Percentiles rank a stretch among this genome's conserved stretches.
phyloP scores from a whole-genome alignment of 345 rosid genomes.

The Eucalyptus tenuipes region DNA sequence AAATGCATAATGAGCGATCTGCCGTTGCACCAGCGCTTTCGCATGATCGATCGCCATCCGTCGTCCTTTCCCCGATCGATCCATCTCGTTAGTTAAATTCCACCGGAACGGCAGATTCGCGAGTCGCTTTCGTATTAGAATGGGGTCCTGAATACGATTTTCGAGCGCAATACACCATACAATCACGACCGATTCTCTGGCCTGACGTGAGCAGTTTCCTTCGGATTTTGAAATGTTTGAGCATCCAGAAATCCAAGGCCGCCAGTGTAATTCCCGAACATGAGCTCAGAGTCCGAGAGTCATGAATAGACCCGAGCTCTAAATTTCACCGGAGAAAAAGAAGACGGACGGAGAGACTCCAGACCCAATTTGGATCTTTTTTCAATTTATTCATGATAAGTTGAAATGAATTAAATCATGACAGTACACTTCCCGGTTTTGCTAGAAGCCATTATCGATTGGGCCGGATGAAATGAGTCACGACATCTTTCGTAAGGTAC shows the following conservation, averaged over 20 bases:
- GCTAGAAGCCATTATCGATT: fast-evolving
- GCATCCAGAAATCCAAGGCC: background rate
- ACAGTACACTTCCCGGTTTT: fast-evolving
- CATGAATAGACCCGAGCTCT: fast-evolving
- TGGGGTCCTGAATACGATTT: background rate
- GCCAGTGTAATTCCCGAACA: fast-evolving
- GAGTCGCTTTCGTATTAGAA: background rate
- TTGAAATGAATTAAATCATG: background rate
- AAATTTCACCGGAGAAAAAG: background rate
- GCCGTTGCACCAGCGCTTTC: background rate
- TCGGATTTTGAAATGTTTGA: background rate
- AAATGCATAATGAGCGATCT: background rate
- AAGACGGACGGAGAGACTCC: fast-evolving
- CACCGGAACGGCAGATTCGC: background rate
- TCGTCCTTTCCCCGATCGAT: background rate
- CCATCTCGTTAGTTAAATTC: background rate
- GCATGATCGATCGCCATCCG: background rate
- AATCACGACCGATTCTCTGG: background rate
- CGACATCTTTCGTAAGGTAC: too few species aligned
- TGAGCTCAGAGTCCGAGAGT: background rate
- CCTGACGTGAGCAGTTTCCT: background rate
- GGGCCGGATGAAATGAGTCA: background rate
- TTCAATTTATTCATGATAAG: background rate
- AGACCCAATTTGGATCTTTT: fast-evolving
- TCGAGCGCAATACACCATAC: background rate